These are phyloP conservation scores for Talaromyces proteolyticus DNA, from an alignment of 495 filamentous ascomycete species.

Conservation along the genomic window DNA sequence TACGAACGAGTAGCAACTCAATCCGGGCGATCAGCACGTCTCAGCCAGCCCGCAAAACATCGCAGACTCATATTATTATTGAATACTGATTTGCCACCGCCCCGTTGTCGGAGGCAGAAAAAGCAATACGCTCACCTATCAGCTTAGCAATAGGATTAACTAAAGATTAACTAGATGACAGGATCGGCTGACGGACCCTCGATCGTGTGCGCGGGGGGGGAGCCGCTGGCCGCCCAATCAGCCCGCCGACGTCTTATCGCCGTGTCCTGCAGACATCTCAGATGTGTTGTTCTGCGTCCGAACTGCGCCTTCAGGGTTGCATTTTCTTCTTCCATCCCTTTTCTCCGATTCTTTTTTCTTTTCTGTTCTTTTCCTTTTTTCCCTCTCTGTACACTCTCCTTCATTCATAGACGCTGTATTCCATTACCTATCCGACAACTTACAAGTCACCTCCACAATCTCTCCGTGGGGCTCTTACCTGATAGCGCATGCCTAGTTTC, in stretches of 20 bases:
- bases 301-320: not conserved
- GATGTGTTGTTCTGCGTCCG: not conserved
- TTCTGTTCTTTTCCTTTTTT: not conserved
- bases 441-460: not conserved
- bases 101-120: too few species aligned
- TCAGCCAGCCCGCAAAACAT: too few species aligned
- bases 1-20: too few species aligned
- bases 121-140: too few species aligned
- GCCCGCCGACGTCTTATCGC: not conserved
- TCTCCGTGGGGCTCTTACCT: not conserved
- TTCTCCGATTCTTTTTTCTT: not conserved
- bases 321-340: not conserved
- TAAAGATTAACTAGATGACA: too few species aligned
- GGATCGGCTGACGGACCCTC: not conserved
- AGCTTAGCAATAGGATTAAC: too few species aligned
- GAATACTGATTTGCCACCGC: too few species aligned
- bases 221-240: not conserved
- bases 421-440: not conserved
- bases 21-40: too few species aligned
- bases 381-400: not conserved
- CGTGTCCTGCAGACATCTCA: not conserved
- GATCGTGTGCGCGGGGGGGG: not conserved
- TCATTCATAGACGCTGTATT: not conserved
- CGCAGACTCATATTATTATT: too few species aligned
- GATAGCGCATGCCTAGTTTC: not conserved